phyloP scores from a whole-genome alignment of 305 asterid genomes.

The Andrographis paniculata region DNA sequence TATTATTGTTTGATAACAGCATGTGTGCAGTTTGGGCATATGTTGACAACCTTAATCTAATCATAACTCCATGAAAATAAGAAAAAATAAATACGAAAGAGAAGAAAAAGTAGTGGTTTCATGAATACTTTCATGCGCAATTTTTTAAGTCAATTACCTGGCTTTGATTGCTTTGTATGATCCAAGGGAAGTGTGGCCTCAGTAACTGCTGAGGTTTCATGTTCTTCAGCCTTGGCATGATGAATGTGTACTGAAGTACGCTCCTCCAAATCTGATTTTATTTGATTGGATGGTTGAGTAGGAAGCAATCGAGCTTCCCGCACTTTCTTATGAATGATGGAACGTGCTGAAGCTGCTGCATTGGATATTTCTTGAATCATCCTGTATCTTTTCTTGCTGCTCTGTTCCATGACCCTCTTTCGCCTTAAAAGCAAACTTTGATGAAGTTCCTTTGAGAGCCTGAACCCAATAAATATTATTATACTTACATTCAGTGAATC shows the following conservation, averaged over 20 bases:
- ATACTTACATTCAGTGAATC: constrained; percentile 2
- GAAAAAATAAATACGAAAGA: neutral
- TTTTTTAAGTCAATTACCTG: constrained; percentile 36
- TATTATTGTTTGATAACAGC: neutral
- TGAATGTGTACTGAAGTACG: constrained; percentile 15
- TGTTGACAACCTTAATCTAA: neutral
- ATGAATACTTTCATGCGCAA: constrained; percentile 1
- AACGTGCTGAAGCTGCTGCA: constrained; percentile 80
- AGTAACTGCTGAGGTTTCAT: constrained; percentile 23
- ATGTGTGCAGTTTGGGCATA: neutral
- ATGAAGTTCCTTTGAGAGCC: constrained; percentile 70
- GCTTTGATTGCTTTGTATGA: constrained; percentile 26
- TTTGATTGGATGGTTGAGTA: constrained; percentile 29
- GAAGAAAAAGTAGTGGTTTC: constrained; percentile 2
- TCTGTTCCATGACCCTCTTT: constrained; percentile 48
- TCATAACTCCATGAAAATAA: neutral
- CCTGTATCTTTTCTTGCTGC: constrained; percentile 38
- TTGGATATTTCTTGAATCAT: constrained; percentile 58
- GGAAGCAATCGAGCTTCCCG: constrained; percentile 50
- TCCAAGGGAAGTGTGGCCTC: constrained; percentile 21
- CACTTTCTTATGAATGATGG: constrained; percentile 60
- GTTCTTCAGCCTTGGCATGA: constrained; percentile 22
- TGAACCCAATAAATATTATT: constrained; percentile 25
- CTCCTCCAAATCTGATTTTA: constrained; percentile 19
- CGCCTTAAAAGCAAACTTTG: constrained; percentile 36